Evolutionary conservation across 768 basidiomycete genomes (phyloP).

Genomic region (Pisolithus microcarpus): DNA sequence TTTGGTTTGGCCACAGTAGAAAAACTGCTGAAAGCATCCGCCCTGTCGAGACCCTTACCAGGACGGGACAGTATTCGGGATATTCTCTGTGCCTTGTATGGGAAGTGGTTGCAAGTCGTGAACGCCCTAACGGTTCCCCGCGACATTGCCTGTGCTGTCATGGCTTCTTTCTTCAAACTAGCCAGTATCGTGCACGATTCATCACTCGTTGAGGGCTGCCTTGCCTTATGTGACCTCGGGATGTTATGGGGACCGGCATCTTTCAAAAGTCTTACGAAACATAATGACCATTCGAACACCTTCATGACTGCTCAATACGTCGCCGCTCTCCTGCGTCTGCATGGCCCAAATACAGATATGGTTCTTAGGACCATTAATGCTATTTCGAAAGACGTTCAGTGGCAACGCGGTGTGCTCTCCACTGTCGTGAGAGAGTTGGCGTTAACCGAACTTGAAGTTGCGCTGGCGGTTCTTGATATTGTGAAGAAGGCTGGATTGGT

Average conservation of each 20-base stretch:
- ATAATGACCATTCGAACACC: background rate
- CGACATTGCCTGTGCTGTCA: slow-evolving; percentile 23
- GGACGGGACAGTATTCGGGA: slow-evolving; percentile 14
- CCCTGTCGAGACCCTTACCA: background rate
- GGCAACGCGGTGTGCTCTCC: slow-evolving; percentile 24
- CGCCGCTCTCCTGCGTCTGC: slow-evolving; percentile 22
- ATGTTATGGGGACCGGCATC: slow-evolving; percentile 20
- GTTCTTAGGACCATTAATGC: slow-evolving; percentile 26
- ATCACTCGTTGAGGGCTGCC: slow-evolving; percentile 31
- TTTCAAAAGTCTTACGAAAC: background rate
- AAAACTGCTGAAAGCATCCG: slow-evolving; percentile 13
- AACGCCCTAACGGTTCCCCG: slow-evolving; percentile 27
- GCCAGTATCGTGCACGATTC: slow-evolving; percentile 34
- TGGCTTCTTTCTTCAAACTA: slow-evolving; percentile 40
- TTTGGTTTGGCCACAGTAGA: slow-evolving; percentile 36
- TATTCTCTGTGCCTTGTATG: slow-evolving; percentile 33
- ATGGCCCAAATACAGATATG: slow-evolving; percentile 19
- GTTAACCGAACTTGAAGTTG: slow-evolving; percentile 24
- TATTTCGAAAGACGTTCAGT: slow-evolving; percentile 15
- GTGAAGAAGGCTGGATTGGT: slow-evolving; percentile 16
- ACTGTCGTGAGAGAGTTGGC: slow-evolving; percentile 14
- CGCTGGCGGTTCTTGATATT: slow-evolving; percentile 30
- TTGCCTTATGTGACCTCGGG: slow-evolving; percentile 23
- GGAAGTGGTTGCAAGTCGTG: slow-evolving; percentile 29
- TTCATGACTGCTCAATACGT: slow-evolving; percentile 19